Evolutionary conservation across 495 filamentous ascomycete species (phyloP).

Genomic region (Trichoderma erinaceum): DNA sequence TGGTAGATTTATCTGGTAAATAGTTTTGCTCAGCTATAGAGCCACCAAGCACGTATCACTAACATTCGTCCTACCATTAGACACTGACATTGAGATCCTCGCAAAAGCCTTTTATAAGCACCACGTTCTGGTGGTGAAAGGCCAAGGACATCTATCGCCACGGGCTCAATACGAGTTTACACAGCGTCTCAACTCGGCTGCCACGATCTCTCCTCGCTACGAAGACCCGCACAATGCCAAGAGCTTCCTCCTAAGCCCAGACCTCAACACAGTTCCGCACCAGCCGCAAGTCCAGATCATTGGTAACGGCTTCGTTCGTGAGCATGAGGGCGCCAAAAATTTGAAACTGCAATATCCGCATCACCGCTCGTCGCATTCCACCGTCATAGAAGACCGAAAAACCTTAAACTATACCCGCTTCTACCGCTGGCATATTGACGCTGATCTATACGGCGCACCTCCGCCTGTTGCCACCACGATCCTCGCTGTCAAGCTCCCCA

Average conservation of each 20-base stretch:
- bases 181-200: slow-evolving; percentile 58
- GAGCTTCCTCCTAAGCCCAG: slow-evolving; percentile 66
- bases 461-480: slow-evolving; percentile 65
- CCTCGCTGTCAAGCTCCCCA: slow-evolving; percentile 59
- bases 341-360: slow-evolving; percentile 63
- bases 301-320: slow-evolving; percentile 61
- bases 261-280: slow-evolving; percentile 70
- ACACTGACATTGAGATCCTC: slow-evolving; percentile 53
- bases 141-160: slow-evolving; percentile 54
- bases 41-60: not conserved
- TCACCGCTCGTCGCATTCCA: slow-evolving; percentile 65
- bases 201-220: slow-evolving; percentile 42
- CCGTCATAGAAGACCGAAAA: slow-evolving; percentile 53
- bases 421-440: slow-evolving; percentile 76
- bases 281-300: slow-evolving; percentile 76
- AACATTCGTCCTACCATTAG: slow-evolving; percentile 29
- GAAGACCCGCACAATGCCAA: slow-evolving; percentile 64
- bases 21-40: not conserved
- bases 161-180: slow-evolving; percentile 66
- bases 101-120: slow-evolving; percentile 54
- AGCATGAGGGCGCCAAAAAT: slow-evolving; percentile 61
- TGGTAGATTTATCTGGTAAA: not conserved
- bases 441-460: slow-evolving; percentile 68
- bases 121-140: slow-evolving; percentile 63
- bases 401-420: slow-evolving; percentile 64